phyloP scores from a whole-genome alignment of 306 rosid genomes.

The Vigna angularis region DNA sequence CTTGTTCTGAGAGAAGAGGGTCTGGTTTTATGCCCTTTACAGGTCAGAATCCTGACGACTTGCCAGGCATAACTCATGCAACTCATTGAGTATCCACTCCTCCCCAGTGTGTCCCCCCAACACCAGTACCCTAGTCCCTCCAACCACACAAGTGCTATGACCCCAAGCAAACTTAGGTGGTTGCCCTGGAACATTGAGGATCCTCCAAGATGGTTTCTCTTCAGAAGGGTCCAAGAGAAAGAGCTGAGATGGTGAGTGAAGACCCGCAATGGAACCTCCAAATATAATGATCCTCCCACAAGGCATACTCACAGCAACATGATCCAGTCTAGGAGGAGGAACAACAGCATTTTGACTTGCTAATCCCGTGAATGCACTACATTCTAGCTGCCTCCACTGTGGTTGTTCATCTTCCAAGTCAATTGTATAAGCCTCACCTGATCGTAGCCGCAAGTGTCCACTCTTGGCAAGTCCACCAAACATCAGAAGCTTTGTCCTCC shows the following conservation, averaged over 20 bases:
- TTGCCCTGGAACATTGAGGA: conserved; percentile 90
- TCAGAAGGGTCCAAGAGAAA: conserved; percentile 96
- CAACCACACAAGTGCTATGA: conserved; percentile 95
- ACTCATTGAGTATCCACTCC: conserved; percentile 97
- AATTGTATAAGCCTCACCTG: conserved; percentile 91
- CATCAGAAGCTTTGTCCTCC: conserved; percentile 88
- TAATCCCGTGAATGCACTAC: conserved; percentile 67
- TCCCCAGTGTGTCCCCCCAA: conserved; percentile 96
- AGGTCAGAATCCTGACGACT: conserved; percentile 79
- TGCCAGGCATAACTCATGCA: conserved; percentile 94
- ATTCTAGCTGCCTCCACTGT: conserved; percentile 90
- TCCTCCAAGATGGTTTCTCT: conserved; percentile 98
- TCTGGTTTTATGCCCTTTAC: conserved; percentile 37
- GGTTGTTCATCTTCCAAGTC: conserved; percentile 85
- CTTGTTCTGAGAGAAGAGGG: conserved; percentile 25
- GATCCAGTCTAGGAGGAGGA: conserved; percentile 96
- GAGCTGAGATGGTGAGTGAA: conserved; percentile 96
- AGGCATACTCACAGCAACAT: conserved; percentile 99
- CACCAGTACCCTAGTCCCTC: conserved; percentile 94
- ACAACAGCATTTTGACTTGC: conserved; percentile 85
- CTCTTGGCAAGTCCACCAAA: conserved; percentile 98
- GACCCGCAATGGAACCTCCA: conserved; percentile 94
- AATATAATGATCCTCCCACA: conserved; percentile 94
- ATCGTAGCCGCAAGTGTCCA: conserved; percentile 82
- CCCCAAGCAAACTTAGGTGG: conserved; percentile 99